A percentile compares a stretch with the other conserved stretches of the same genome.
phyloP scores from a whole-genome alignment of 1,284 basidiomycete genomes.

The Mycena citricolor region DNA sequence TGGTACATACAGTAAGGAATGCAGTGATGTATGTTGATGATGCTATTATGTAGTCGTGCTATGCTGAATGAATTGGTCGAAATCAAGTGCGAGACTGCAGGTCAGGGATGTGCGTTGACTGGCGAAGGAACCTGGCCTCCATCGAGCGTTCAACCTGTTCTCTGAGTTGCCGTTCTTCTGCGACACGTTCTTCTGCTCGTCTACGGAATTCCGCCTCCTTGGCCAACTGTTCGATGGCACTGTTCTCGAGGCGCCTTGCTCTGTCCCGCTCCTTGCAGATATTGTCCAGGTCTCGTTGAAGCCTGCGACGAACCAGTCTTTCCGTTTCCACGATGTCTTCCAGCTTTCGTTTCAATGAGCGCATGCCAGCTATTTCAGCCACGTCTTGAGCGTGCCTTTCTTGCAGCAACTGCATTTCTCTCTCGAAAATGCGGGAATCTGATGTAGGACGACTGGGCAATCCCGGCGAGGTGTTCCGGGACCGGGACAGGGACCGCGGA shows the following conservation, averaged over 20 bases:
- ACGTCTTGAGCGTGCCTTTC: constrained; percentile 34
- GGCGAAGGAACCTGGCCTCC: too few relatives aligned
- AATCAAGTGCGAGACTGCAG: too few relatives aligned
- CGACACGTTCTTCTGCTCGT: constrained; percentile 37
- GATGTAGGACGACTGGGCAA: constrained; percentile 8
- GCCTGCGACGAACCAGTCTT: constrained; percentile 42
- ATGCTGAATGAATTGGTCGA: too few relatives aligned
- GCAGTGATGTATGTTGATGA: too few relatives aligned
- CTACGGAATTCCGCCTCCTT: constrained; percentile 41
- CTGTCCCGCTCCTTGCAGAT: constrained; percentile 35
- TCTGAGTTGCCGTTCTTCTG: constrained; percentile 26
- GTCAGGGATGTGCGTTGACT: too few relatives aligned
- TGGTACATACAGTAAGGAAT: too few relatives aligned
- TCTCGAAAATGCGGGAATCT: constrained; percentile 32
- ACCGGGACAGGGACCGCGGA: constrained; percentile 11
- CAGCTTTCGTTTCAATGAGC: constrained; percentile 46
- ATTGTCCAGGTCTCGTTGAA: constrained; percentile 40
- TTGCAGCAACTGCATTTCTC: constrained; percentile 42
- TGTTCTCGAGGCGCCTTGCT: constrained; percentile 36
- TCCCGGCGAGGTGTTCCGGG: constrained; percentile 12
- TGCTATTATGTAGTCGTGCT: too few relatives aligned
- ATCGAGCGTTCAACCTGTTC: constrained; percentile 13
- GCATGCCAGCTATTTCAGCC: constrained; percentile 33
- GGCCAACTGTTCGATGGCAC: constrained; percentile 39
- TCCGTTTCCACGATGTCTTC: constrained; percentile 45